phyloP scores from a whole-genome alignment of 2,329 filamentous ascomycete genomes.

The Lanzia echinophila region DNA sequence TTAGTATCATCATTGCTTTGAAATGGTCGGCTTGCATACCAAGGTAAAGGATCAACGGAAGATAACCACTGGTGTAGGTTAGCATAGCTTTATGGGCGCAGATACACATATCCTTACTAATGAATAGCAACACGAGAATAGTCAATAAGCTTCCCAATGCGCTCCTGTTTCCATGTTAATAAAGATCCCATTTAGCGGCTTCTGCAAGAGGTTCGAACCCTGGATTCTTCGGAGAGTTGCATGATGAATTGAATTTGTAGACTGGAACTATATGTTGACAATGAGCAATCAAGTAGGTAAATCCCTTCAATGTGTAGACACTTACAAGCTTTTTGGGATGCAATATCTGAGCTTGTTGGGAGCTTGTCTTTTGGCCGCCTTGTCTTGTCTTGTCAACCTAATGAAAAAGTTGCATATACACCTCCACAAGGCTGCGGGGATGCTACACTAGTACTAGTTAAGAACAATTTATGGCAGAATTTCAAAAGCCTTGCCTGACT shows the following conservation, averaged over 20 bases:
- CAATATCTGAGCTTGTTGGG: neutral
- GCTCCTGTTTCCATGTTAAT: slow-evolving; percentile 59
- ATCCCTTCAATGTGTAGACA: neutral
- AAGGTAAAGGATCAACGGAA: slow-evolving; percentile 93
- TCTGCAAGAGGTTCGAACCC: slow-evolving; percentile 49
- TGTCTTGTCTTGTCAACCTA: too few relatives aligned
- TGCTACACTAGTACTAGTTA: neutral
- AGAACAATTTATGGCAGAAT: neutral
- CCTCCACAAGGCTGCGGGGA: slow-evolving; percentile 3
- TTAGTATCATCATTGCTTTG: slow-evolving; percentile 15
- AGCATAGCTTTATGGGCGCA: slow-evolving; percentile 23
- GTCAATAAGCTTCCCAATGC: slow-evolving; percentile 95
- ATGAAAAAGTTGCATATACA: neutral
- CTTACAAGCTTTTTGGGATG: slow-evolving; percentile 4
- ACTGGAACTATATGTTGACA: neutral
- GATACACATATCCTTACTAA: slow-evolving; percentile 58
- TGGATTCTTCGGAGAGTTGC: slow-evolving; percentile 87
- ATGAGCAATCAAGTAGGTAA: neutral
- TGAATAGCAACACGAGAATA: slow-evolving; percentile 89
- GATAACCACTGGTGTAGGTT: slow-evolving; percentile 67
- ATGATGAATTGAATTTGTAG: slow-evolving; percentile 21
- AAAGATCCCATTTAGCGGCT: neutral
- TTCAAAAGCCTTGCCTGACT: slow-evolving; percentile 3
- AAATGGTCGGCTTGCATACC: slow-evolving; percentile 47
- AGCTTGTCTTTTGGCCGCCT: neutral